Conservation (phyloP, 345 rosid genomes). For the Dovyalis caffra region DNA sequence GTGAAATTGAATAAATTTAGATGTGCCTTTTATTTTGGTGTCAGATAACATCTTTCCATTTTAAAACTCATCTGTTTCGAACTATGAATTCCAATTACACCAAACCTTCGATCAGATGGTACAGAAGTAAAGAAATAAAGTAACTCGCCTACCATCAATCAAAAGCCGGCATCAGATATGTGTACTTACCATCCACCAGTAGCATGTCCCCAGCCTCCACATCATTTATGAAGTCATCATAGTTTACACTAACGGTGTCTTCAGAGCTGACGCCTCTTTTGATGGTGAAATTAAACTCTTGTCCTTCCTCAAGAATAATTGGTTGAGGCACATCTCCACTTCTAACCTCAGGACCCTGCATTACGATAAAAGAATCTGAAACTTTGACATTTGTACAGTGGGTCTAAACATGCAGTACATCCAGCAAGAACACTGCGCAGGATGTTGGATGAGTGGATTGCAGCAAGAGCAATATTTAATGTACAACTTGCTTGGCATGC, state of each 20-base stretch:
- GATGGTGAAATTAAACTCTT: constrained; percentile 85
- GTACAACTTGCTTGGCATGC: not conserved
- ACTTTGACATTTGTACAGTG: not conserved
- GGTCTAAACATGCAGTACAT: not conserved
- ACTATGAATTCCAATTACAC: not conserved
- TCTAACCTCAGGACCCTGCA: constrained; percentile 98
- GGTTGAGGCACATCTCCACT: constrained; percentile 96
- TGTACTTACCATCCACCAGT: constrained; percentile 81
- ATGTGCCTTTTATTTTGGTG: not conserved
- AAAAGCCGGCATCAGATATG: not conserved
- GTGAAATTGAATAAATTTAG: not conserved
- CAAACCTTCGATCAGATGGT: not conserved
- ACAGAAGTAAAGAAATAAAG: not conserved
- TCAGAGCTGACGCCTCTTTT: constrained; percentile 70
- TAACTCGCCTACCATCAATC: not conserved
- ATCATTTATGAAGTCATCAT: constrained; percentile 84
- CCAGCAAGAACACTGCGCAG: not conserved
- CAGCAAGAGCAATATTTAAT: not conserved
- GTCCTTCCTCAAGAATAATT: constrained; percentile 68
- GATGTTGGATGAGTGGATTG: not conserved
- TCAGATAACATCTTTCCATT: not conserved
- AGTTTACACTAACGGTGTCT: constrained; percentile 89
- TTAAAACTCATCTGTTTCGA: not conserved
- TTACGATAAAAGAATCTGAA: constrained; percentile 10
- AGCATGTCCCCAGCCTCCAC: constrained; percentile 85